Base-by-base conservation (phyloP, 1,284 basidiomycete species). In the Apiotrichum mycotoxinovorans region DNA sequence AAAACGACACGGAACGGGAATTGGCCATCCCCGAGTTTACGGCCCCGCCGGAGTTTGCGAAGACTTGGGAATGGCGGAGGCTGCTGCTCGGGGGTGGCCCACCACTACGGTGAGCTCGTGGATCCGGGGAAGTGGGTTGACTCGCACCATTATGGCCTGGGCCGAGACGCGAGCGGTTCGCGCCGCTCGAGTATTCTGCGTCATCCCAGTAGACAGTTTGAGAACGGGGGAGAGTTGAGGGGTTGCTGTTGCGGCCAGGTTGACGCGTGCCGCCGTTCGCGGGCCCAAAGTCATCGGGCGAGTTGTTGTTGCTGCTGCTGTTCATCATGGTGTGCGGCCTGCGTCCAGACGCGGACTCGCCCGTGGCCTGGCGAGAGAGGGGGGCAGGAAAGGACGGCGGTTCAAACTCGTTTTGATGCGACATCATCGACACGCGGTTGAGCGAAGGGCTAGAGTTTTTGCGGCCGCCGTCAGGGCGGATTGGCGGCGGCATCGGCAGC, bases 151-250 rank as follows among this genome's bases (percentile, higher is more conserved):
- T 48, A 14, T 48, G 46, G 33, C 46, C 46, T 14, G 46, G 46
- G 46, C 46, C 46, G 3, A 33, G 20, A 35, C 46, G 46, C 34
- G 22, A 12, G 11, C 46, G 46, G 33, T 4, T 46, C 23, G 46
- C 12, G 14, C 46, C 38, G 25, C 30, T n/a, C 18, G 62, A 58
- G 55, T 68, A 74, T 26, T 70, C 66, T 11, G 70, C 62, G 30
- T 75, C 69, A 49, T 74, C 72, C 73, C 73, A 75, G 56, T 69
- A 75, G 2, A 75, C 70, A 9, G 73, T 74, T 30, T 72, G 69
- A 2, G 72, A 73, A 20, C 73, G 56, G 2, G 64, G 55, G 4
- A 48, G 34, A 27, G 67, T 62, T 3, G 25, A n/a, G 33, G n/a
- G n/a, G n/a, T n/a, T n/a, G n/a, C n/a, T n/a, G n/a, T 12, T 43